Evolutionary conservation across 768 basidiomycete species (phyloP), one percentile per base, ranked within the genome.

Genomic region (Termitomyces sp.): DNA sequence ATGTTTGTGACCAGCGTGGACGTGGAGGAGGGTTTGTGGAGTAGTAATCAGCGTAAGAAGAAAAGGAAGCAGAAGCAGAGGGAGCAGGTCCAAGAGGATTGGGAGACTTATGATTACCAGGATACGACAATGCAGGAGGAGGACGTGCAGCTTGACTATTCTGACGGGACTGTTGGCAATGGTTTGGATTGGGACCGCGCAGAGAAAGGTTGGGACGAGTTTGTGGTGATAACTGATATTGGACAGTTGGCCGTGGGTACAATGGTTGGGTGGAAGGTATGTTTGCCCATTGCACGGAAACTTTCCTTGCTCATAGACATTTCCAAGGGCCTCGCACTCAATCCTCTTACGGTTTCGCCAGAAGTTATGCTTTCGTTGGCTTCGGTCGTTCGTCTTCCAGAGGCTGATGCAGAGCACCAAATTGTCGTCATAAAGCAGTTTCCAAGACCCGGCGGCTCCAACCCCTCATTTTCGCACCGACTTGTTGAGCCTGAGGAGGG

Each of bases 1-100:
- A 69, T 91, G 66, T 84, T 91, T 62, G 87, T 91, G 38, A 90
- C 89, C 3, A 86, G 84, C 64, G 77, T 91, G 2, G 87, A 91
- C 62, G 87, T 91, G 28, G 88, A 89, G 66, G 81, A 76, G 28
- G 81, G 76, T 1, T 61, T 78, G 67, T 77, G 74, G 73, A 70
- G 59, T 32, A 53, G 46, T 33, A 56, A 57, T 55, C 57, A 62
- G 20, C 63, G 66, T 40, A 76, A 74, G 60, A 73, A 73, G 59
- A 80, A 76, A 64, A 78, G 74, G 61, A 70, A 70, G 52, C 69
- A 71, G 59, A 71, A 68, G 49, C 66, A 66, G 39, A 39, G 46
- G 48, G 57, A 68, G 16, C 58, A 64, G 28, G 53, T 60, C 18
- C 57, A 62, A 20, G 58, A 62, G 13, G 35, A 59, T 45, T 67